phyloP scores from a whole-genome alignment of 2,329 filamentous ascomycete species.

The Paecilomyces fulvus region DNA sequence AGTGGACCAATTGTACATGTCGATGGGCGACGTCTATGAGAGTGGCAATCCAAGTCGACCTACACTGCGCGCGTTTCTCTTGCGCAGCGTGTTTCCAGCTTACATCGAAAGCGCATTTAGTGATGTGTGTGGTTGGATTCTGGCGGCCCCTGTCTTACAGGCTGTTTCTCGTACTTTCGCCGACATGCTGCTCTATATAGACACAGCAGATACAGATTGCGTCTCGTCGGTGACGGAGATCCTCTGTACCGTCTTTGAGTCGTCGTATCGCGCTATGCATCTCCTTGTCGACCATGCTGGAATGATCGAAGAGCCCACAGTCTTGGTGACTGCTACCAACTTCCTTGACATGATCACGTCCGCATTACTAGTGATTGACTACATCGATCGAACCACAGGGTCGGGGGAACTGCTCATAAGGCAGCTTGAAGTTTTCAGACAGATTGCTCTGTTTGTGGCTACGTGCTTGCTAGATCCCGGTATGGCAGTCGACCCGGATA shows the following conservation, averaged over 20 bases:
- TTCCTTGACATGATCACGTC: constrained; percentile 36
- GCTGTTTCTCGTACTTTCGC: constrained; percentile 36
- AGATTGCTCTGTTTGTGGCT: constrained; percentile 28
- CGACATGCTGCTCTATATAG: constrained; percentile 38
- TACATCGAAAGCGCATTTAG: constrained; percentile 45
- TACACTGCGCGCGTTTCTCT: constrained; percentile 43
- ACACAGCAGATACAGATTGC: constrained; percentile 32
- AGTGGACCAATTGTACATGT: constrained; percentile 44
- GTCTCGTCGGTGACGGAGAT: constrained; percentile 28
- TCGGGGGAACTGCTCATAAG: constrained; percentile 15
- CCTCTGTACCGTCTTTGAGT: constrained; percentile 31
- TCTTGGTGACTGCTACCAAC: constrained; percentile 29
- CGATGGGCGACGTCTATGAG: constrained; percentile 40
- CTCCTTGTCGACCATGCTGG: constrained; percentile 24
- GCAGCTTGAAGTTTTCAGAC: constrained; percentile 31
- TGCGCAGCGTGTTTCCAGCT: constrained; percentile 48
- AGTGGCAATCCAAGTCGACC: constrained; percentile 29
- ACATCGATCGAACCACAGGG: constrained; percentile 33
- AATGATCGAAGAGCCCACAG: constrained; percentile 29
- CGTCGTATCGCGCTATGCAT: constrained; percentile 28
- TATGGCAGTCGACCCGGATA: constrained; percentile 4
- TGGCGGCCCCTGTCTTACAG: constrained; percentile 45
- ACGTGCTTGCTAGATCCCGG: constrained; percentile 17
- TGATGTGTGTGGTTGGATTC: constrained; percentile 42
- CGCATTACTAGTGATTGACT: constrained; percentile 37